phyloP scores from a whole-genome alignment of 2,329 filamentous ascomycete genomes.

The Diaporthe sp. region DNA sequence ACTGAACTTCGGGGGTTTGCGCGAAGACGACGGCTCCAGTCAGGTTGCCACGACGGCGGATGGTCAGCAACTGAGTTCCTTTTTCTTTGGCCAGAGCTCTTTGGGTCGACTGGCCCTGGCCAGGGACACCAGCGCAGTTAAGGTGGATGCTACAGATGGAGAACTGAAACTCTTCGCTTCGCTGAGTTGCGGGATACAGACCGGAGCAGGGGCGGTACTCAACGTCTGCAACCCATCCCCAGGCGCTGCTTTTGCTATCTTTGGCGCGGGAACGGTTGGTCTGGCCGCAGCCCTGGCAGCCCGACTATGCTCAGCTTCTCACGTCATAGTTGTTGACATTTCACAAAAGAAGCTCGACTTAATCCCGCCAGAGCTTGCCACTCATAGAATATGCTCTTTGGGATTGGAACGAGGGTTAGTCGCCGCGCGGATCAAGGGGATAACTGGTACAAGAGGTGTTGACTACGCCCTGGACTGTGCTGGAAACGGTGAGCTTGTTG shows the following conservation, averaged over 20 bases:
- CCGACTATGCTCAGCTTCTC: slow-evolving; percentile 6
- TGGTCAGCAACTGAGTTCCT: not conserved
- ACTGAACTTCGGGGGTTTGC: slow-evolving; percentile 21
- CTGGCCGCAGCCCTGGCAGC: slow-evolving; percentile 30
- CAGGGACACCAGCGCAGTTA: slow-evolving; percentile 30
- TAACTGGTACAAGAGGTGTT: not conserved
- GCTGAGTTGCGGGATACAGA: slow-evolving; percentile 30
- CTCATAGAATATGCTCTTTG: slow-evolving; percentile 5
- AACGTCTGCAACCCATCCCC: slow-evolving; percentile 30
- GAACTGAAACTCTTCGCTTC: slow-evolving; percentile 27
- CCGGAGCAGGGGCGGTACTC: slow-evolving; percentile 24
- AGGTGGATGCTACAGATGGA: slow-evolving; percentile 19
- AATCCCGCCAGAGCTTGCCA: slow-evolving; percentile 21
- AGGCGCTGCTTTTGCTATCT: slow-evolving; percentile 23
- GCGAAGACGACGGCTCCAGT: slow-evolving; percentile 16
- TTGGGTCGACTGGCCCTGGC: slow-evolving; percentile 28
- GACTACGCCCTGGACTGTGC: slow-evolving; percentile 31
- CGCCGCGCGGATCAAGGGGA: not conserved
- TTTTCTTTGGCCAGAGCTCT: slow-evolving; percentile 33
- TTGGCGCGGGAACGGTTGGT: slow-evolving; percentile 31
- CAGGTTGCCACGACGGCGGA: not conserved
- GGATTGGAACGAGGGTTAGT: slow-evolving; percentile 4
- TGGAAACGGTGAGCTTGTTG: slow-evolving; percentile 23
- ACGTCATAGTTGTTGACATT: slow-evolving; percentile 25
- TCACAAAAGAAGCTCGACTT: slow-evolving; percentile 28